Base-by-base conservation (phyloP, 2,329 filamentous ascomycete genomes). In the Botrytis deweyae region DNA sequence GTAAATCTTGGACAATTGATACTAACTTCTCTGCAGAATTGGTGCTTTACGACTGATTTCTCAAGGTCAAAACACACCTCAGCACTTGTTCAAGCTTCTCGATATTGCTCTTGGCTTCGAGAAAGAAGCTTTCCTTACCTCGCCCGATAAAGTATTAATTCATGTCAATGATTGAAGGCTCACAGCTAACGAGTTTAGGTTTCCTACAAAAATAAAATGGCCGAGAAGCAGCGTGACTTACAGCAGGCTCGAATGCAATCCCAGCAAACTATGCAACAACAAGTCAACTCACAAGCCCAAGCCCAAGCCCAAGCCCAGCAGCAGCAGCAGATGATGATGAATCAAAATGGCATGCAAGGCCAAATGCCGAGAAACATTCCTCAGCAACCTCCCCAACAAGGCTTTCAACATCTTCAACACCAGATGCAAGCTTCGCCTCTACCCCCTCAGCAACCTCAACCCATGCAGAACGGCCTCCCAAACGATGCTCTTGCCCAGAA, bases 361-460 rank as follows among this genome's bases (percentile, higher is more conserved):
- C 85, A 87, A 75, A 86, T 89, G 83, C 84, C 84, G 58, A 84
- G 88, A 52, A 84, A 84, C 20, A 77, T 78, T 72, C 85, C 87
- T 81, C 80, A 79, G 71, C 87, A 87, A 77, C 84, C 83, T 10
- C 81, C 83, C 3, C 88, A 87, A 74, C 87, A 86, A 77, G 85
- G 84, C 1, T 90, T 90, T 74, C 88, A 88, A 75, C 85, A 87
- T 66, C 83, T 90, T 52, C 88, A 89, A 74, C 88, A 88, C 72
- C 87, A 85, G 72, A 88, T 89, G 87, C 88, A 90, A 77, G 82
- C 85, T 6, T 84, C 86, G 1, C 85, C 85, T 55, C 84, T 89
- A 38, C 83, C 86, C 16, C 87, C 85, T 69, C 87, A 87, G 75
- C 78, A 79, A 72, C 75, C 77, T 33, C 79, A 77, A n/a, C 76